Conservation (phyloP, 148 eudicot genomes). For the Cornus kousa region DNA sequence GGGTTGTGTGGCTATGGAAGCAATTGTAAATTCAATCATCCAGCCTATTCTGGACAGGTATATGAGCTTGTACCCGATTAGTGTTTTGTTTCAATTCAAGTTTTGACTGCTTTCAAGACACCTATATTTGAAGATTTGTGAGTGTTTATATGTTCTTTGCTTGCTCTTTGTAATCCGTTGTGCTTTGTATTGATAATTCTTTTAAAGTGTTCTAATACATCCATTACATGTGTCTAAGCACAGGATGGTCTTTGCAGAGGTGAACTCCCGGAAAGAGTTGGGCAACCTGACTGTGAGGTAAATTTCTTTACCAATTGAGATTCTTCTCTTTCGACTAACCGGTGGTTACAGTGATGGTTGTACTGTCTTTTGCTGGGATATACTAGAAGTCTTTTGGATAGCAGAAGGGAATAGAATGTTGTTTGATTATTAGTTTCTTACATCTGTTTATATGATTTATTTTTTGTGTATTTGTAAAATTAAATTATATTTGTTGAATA, state of each 20-base stretch:
- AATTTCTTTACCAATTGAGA: slow-evolving; percentile 6
- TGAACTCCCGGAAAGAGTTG: slow-evolving; percentile 67
- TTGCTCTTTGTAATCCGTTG: background rate
- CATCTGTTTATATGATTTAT: background rate
- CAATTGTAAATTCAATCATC: slow-evolving; percentile 73
- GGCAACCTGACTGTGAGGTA: slow-evolving; percentile 77
- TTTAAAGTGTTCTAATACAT: background rate
- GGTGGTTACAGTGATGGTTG: background rate
- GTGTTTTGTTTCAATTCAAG: background rate
- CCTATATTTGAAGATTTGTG: background rate
- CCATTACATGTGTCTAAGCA: background rate
- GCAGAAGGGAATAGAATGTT: background rate
- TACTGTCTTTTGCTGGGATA: background rate
- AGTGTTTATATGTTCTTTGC: background rate
- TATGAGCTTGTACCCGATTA: background rate
- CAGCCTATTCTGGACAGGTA: slow-evolving; percentile 45
- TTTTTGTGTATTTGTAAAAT: background rate
- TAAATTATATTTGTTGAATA: background rate
- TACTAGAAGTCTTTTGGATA: background rate
- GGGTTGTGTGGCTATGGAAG: slow-evolving; percentile 66
- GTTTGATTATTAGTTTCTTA: background rate
- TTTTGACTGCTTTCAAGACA: background rate
- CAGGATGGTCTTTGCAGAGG: slow-evolving; percentile 24
- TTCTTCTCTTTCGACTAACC: background rate
- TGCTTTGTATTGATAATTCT: background rate